A percentile compares a stretch with the other conserved stretches of the same genome.
Evolutionary conservation across 768 basidiomycete genomes (phyloP).

Genomic region (Russula compacta): DNA sequence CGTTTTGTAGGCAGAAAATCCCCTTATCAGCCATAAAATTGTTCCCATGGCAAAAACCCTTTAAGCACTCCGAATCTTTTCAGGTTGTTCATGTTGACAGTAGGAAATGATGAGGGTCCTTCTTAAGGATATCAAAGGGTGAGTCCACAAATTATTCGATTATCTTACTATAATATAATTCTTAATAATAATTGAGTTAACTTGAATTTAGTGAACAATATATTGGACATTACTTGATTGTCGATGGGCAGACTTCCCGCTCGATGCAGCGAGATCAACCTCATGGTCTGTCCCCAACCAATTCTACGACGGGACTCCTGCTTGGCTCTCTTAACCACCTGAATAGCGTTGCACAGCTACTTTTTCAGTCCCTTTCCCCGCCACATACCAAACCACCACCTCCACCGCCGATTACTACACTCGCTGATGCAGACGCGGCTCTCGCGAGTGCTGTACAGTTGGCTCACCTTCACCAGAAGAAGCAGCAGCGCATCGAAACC

Average conservation of each 20-base stretch:
- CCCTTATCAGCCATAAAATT: too few species aligned
- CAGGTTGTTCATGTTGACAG: too few species aligned
- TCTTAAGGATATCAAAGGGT: too few species aligned
- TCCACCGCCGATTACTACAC: constrained; percentile 45
- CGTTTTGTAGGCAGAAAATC: too few species aligned
- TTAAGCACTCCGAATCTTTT: too few species aligned
- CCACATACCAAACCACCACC: constrained; percentile 54
- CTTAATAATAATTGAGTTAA: too few species aligned
- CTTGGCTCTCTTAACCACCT: constrained; percentile 54
- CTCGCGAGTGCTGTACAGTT: constrained; percentile 59
- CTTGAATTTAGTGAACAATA: too few species aligned
- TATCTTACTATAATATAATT: too few species aligned
- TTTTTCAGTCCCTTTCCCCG: constrained; percentile 69
- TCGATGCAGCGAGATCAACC: neutral
- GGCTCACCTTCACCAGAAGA: constrained; percentile 63
- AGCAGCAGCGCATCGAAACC: constrained; percentile 63
- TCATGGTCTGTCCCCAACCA: neutral
- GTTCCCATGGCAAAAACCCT: too few species aligned
- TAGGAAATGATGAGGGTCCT: too few species aligned
- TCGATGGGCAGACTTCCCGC: neutral
- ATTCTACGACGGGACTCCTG: constrained; percentile 54
- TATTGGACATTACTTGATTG: too few species aligned
- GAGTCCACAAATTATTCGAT: too few species aligned
- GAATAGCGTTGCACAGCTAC: constrained; percentile 52
- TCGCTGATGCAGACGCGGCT: constrained; percentile 52